Percentiles rank a stretch among this genome's conserved stretches.
Evolutionary conservation across 352 stramenopile species (phyloP).

Genomic region (Phytophthora multivora): DNA sequence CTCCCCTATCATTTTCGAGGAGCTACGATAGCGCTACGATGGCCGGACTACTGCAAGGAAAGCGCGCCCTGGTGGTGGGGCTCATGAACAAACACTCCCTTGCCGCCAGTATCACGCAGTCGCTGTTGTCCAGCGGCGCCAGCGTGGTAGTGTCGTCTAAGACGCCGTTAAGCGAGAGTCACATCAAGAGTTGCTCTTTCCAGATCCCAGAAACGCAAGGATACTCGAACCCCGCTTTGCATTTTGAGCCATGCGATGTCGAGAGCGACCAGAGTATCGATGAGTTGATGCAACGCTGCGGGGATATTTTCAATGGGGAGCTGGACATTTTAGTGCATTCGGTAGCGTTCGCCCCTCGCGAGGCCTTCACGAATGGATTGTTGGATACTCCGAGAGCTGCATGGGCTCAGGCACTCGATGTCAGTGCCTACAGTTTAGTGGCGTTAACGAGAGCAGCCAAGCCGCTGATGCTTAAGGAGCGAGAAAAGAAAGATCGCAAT

Average conservation of each 20-base stretch:
- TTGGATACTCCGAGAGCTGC: constrained; percentile 45
- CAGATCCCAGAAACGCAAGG: constrained; percentile 22
- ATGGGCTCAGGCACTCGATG: constrained; percentile 82
- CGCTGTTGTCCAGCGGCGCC: constrained; percentile 66
- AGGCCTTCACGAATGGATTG: constrained; percentile 76
- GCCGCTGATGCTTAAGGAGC: constrained; percentile 47
- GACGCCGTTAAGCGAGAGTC: constrained; percentile 43
- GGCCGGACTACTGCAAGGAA: constrained; percentile 53
- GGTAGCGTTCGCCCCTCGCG: constrained; percentile 85
- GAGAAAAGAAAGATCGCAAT: constrained; percentile 54
- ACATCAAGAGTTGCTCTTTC: constrained; percentile 62
- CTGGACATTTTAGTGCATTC: constrained; percentile 91
- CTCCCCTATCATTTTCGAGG: not conserved
- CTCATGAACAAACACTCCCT: constrained; percentile 92
- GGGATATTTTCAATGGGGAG: constrained; percentile 48
- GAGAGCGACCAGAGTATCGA: constrained; percentile 60
- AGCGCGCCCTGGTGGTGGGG: constrained; percentile 85
- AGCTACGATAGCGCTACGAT: constrained; percentile 6
- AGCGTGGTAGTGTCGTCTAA: constrained; percentile 83
- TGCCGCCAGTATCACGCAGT: constrained; percentile 70
- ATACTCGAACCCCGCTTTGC: constrained; percentile 26
- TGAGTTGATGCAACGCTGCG: constrained; percentile 49
- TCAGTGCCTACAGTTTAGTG: constrained; percentile 92
- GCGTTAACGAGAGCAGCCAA: constrained; percentile 67
- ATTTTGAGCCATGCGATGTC: constrained; percentile 81